Evolutionary conservation across 2,329 filamentous ascomycete species (phyloP), one percentile per base, ranked within the genome.

Genomic region (Acephala macrosclerotiorum): DNA sequence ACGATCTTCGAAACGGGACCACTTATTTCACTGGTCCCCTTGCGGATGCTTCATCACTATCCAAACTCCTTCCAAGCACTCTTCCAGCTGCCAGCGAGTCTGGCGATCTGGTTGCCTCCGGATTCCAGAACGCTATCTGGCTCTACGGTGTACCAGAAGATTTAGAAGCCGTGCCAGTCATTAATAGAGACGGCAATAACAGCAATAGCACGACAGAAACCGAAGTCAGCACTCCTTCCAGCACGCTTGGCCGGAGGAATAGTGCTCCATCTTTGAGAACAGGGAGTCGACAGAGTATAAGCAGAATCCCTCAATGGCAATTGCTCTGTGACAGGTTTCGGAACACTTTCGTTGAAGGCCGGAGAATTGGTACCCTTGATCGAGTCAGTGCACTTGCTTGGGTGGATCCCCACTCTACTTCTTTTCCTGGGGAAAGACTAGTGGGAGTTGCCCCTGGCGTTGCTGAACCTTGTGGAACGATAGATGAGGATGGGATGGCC

Each of bases 111-210:
- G 88, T 93, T 25, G 89, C 90, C 20, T 86, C 91, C 12, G 91
- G 91, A 0, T 94, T 94, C 70, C 83, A 90, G 65, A 88, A 87
- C 16, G 89, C 92, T 26, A 80, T 96, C 5, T 95, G 91, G 91
- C 78, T 95, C 2, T 95, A 95, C 76, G 92, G 92, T 29, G 81
- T 95, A 33, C 92, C 92, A 1, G 88, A 91, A 72, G 88, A 91
- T 71, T 79, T 94, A 22, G 90, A 92, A 74, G 85, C 88, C 25
- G 78, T 86, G 22, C 82, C 86, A 1, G 84, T 86, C 33, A 65
- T 70, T 16, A 16, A 33, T 16, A 74, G 74, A 35, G 68, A 70
- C 38, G 73, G 75, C n/a, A 63, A 70, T 0, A 68, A 69, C 20
- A 63, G 71, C 0, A 68, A 69, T 20, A 73, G 72, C 35, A 78